Percentiles rank a stretch among this genome's conserved stretches.
Conservation (phyloP, 2,329 filamentous ascomycete species). For the Cytospora leucostoma region DNA sequence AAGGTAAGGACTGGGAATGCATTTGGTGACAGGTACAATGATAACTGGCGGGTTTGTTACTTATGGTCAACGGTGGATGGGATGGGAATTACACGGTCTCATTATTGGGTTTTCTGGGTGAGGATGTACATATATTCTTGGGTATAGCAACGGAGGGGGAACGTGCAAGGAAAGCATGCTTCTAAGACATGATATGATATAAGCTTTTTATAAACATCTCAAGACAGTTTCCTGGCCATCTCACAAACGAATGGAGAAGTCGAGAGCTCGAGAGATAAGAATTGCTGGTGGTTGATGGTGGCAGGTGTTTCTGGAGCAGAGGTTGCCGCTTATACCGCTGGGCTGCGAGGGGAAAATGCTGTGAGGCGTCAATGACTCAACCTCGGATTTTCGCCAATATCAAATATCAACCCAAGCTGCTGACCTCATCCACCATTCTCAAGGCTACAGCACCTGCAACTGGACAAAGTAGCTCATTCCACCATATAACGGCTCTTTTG, state of each 20-base stretch:
- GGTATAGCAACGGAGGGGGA: background rate
- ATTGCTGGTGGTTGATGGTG: no score
- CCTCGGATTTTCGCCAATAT: constrained; percentile 17
- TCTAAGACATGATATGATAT: no score
- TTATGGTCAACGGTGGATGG: background rate
- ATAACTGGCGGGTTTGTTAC: background rate
- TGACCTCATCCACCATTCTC: background rate
- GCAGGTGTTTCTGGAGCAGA: background rate
- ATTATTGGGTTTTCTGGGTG: background rate
- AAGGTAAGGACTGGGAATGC: background rate
- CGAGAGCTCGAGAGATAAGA: no score
- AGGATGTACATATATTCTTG: background rate
- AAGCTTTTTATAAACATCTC: no score
- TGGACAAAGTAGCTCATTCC: background rate
- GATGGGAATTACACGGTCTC: background rate
- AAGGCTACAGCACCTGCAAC: background rate
- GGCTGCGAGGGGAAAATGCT: background rate
- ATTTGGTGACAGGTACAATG: background rate
- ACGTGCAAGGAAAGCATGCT: no score
- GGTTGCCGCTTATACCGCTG: constrained; percentile 10
- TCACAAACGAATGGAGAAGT: no score
- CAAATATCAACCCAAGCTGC: background rate
- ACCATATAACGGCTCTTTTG: background rate
- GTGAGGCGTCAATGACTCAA: constrained; percentile 23
- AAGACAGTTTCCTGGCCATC: no score